Evolutionary conservation across 331 rosid genomes (phyloP), one percentile per base, ranked within the genome.

Genomic region (Rhamnella rubrinervis): DNA sequence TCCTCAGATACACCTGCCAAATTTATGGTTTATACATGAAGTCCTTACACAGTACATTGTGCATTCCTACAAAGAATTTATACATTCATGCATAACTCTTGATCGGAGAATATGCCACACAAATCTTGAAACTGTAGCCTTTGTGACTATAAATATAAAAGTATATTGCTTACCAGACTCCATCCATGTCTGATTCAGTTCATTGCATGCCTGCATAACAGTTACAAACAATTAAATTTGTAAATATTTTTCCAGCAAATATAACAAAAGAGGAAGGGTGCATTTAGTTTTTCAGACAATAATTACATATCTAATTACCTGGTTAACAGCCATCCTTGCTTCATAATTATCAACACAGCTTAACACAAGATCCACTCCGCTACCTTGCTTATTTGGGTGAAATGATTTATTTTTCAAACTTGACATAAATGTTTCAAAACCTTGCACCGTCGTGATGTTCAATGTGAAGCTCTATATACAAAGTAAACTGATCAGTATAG

Each of bases 241-340:
- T 15, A 10, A 53, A 19, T 28, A 8, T 55, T 37, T 16, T 59
- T 61, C 14, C 26, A 14, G n/a, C 23, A 16, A 35, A 53, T 55
- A 46, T 25, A 21, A 63, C n/a, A 55, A 6, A 55, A 68, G 44
- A 12, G 7, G 25, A 39, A 62, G 19, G 68, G 8, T 0, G 13
- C 55, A 8, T 37, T 8, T 14, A 44, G 60, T 12, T 8, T 46
- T 57, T 41, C 56, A 50, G 18, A 49, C 59, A 46, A 37, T 21
- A 19, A 57, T 17, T 11, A 59, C 62, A 58, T 47, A 52, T 8
- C 38, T 7, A 46, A 53, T 52, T 82, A 88, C 98, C 98, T 95
- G 98, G 78, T 95, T 95, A 78, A 95, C 97, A 74, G 93, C 97
- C 98, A 95, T 95, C 84, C 98, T 85, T 65, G 98, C 98, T 91